These are phyloP conservation scores for Fonsecaea erecta DNA, from an alignment of 2,329 filamentous ascomycete genomes.

Conservation along the genomic window DNA sequence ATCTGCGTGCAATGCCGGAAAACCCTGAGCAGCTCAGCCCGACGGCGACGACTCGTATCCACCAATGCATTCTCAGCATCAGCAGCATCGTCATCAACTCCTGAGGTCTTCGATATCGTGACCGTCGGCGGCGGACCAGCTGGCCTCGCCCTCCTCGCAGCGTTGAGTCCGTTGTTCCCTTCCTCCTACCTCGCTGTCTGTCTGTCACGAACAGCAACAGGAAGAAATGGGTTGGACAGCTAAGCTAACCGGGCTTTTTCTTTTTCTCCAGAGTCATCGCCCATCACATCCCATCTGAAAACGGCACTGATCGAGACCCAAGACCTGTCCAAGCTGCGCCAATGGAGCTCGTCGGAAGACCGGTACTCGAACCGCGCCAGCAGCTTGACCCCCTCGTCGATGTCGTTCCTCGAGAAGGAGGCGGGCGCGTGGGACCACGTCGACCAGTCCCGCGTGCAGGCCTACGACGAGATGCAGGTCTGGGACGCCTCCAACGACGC, in stretches of 20 bases:
- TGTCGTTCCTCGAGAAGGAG: constrained; percentile 76
- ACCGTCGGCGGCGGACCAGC: constrained; percentile 89
- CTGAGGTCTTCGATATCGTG: constrained; percentile 89
- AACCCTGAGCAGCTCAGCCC: constrained; percentile 4
- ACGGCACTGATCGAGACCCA: constrained; percentile 91
- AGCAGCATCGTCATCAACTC: constrained; percentile 38
- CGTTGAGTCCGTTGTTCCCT: constrained; percentile 65
- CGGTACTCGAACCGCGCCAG: constrained; percentile 93
- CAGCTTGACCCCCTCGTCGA: constrained; percentile 87
- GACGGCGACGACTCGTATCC: constrained; percentile 27
- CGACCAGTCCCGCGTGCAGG: constrained; percentile 73
- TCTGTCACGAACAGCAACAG: no score
- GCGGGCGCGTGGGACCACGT: constrained; percentile 88
- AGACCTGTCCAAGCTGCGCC: constrained; percentile 71
- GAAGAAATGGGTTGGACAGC: neutral
- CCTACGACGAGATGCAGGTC: constrained; percentile 95
- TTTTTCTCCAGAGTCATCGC: constrained; percentile 67
- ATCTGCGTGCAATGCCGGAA: constrained; percentile 27
- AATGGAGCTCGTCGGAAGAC: constrained; percentile 68
- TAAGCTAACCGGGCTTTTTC: neutral
- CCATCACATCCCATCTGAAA: constrained; percentile 74
- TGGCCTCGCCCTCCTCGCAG: constrained; percentile 79
- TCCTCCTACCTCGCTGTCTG: no score
- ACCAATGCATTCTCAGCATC: constrained; percentile 7
- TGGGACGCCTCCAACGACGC: constrained; percentile 94